These are phyloP conservation scores for Blastocystis sp. DNA, from an alignment of 352 stramenopile genomes.

Conservation along the genomic window DNA sequence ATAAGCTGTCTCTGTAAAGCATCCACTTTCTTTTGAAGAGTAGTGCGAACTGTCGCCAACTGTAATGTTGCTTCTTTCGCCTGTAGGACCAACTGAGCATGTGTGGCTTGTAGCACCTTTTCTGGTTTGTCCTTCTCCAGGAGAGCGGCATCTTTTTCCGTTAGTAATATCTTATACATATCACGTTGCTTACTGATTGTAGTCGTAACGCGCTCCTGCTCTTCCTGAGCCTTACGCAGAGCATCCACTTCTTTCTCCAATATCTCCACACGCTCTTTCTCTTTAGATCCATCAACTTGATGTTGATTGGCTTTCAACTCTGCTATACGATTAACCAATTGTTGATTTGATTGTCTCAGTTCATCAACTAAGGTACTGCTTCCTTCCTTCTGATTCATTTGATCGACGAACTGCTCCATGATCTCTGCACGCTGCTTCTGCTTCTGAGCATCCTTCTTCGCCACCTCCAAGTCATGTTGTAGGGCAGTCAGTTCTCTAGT, in stretches of 20 bases:
- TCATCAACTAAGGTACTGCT: conserved; percentile 73
- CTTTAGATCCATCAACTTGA: not conserved
- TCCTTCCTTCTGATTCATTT: conserved; percentile 70
- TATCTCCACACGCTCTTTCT: conserved; percentile 62
- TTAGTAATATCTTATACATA: conserved; percentile 87
- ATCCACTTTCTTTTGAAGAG: not conserved
- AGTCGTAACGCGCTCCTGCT: conserved; percentile 78
- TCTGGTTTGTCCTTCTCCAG: not conserved
- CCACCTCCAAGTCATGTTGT: conserved; percentile 74
- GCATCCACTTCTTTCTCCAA: conserved; percentile 79
- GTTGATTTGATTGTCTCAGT: conserved; percentile 85
- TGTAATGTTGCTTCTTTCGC: not conserved
- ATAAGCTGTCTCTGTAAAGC: not conserved
- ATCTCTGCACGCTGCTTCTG: conserved; percentile 74
- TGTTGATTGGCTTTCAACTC: conserved; percentile 72
- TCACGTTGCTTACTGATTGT: conserved; percentile 91
- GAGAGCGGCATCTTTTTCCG: conserved; percentile 77
- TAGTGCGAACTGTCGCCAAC: not conserved
- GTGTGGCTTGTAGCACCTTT: not conserved
- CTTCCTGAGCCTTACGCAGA: conserved; percentile 76
- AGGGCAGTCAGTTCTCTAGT: conserved; percentile 74
- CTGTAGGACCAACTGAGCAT: not conserved
- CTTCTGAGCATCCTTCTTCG: conserved; percentile 75
- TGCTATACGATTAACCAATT: conserved; percentile 79
- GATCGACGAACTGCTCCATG: conserved; percentile 78